Evolutionary conservation across 2,329 filamentous ascomycete genomes (phyloP), one percentile per base, ranked within the genome.

Genomic region (Leptographium wingfieldii): DNA sequence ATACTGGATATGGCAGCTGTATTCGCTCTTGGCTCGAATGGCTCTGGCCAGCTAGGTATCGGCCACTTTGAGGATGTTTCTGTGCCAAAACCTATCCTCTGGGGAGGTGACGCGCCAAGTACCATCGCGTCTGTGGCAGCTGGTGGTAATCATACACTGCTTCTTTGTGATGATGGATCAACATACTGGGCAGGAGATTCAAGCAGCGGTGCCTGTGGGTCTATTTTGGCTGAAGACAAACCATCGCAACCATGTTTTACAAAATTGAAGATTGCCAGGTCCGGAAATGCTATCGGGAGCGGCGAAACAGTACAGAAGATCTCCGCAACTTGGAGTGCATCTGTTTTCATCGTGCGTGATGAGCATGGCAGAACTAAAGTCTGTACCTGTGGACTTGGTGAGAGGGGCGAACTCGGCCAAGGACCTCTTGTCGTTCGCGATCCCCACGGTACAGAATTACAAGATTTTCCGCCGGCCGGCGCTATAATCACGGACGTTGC

Each of bases 81-180:
- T 1, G 75, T 81, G 0, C 86, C 87, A 1, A 82, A 85, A 63
- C 76, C 74, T 63, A 84, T 82, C 63, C 66, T 80, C n/a, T 87
- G 89, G 69, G 68, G 74, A 6, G 70, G 74, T 2, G 69, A 71
- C 16, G 65, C 67, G 33, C 69, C 73, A 16, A 67, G 70, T 31
- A 63, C 70, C 19, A 69, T 78, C 59, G 65, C 68, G 57, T 70
- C 69, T 51, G 70, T 79, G 11, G 74, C 74, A 25, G 77, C 89
- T 9, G 92, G 92, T 4, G 92, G 92, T 1, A 96, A 96, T 68
- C 92, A 96, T 71, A 95, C 90, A 0, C 73, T 96, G 4, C 70
- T 95, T 11, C 75, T 91, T 12, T 82, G 80, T n/a, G 68, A 75
- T 4, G 69, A 76, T 31, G 85, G 86, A 0, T 66, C 73, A 1